Percentiles rank a stretch among this genome's conserved stretches.
Conservation (phyloP, 257 asterid species). For the Solanum sejunctum region DNA sequence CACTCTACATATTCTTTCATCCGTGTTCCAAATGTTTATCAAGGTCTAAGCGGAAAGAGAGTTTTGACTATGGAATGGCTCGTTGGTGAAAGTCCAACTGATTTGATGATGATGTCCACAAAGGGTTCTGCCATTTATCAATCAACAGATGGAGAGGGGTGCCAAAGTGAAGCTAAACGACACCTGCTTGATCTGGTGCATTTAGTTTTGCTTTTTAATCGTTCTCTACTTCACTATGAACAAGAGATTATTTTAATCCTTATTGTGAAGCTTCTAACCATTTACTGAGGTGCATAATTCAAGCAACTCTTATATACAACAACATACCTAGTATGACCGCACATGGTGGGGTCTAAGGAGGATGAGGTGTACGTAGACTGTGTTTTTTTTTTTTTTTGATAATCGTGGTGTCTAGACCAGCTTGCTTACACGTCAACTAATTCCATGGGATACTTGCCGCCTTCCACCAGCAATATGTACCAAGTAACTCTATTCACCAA, state of each 20-base stretch:
- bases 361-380: background rate
- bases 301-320: background rate
- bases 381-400: background rate
- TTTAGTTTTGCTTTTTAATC: background rate
- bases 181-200: conserved; percentile 32
- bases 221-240: background rate
- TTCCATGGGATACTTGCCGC: background rate
- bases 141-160: conserved; percentile 5
- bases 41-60: conserved; percentile 57
- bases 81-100: conserved; percentile 85
- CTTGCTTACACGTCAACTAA: background rate
- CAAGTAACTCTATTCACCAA: background rate
- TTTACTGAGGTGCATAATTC: background rate
- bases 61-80: conserved; percentile 97
- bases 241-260: background rate
- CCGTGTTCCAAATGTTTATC: conserved; percentile 55
- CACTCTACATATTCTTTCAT: conserved; percentile 69
- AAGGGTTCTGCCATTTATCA: conserved; percentile 27
- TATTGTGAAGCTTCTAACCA: background rate
- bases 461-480: background rate
- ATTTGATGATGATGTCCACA: conserved; percentile 40
- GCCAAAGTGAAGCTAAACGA: conserved; percentile 21
- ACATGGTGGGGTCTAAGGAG: background rate
- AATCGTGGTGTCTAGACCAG: background rate
- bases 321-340: background rate